Evolutionary conservation across 768 basidiomycete genomes (phyloP).

Genomic region (Psilocybe tampanensis): DNA sequence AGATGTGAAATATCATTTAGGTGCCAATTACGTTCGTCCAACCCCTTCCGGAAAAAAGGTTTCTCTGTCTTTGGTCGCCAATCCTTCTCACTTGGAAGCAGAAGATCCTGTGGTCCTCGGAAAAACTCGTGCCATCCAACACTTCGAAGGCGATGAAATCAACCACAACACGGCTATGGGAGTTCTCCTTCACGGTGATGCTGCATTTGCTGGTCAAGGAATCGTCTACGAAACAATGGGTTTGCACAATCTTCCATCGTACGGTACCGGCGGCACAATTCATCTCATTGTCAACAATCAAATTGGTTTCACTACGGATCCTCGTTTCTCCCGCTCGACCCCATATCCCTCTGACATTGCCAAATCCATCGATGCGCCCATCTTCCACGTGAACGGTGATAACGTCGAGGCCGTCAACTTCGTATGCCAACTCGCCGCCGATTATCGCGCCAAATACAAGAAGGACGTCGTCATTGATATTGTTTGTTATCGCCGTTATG

Average conservation of each 20-base stretch:
- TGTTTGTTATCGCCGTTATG: slow-evolving; percentile 97
- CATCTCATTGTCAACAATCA: slow-evolving; percentile 99
- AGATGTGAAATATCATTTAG: slow-evolving; percentile 99
- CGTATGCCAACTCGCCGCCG: slow-evolving; percentile 96
- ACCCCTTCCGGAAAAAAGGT: slow-evolving; percentile 99
- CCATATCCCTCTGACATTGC: slow-evolving; percentile 98
- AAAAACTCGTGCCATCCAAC: slow-evolving; percentile 96
- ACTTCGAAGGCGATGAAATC: slow-evolving; percentile 86
- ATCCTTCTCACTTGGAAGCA: slow-evolving; percentile 97
- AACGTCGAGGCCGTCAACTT: slow-evolving; percentile 98
- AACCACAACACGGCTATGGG: slow-evolving; percentile 88
- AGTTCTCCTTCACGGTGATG: slow-evolving; percentile 95
- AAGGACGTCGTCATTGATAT: slow-evolving; percentile 99
- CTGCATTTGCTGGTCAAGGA: slow-evolving; percentile 98
- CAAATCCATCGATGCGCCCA: slow-evolving; percentile 96
- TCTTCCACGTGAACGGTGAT: slow-evolving; percentile 99
- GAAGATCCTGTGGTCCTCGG: slow-evolving; percentile 98
- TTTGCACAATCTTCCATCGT: slow-evolving; percentile 91
- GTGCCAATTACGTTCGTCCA: slow-evolving; percentile 97
- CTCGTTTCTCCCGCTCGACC: slow-evolving; percentile 95
- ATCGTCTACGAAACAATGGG: slow-evolving; percentile 99
- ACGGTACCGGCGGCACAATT: slow-evolving; percentile 97
- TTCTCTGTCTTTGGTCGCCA: slow-evolving; percentile 95
- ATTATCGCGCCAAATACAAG: slow-evolving; percentile 98
- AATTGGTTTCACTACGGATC: slow-evolving; percentile 99